A percentile compares a stretch with the other conserved stretches of the same genome.
phyloP scores from a whole-genome alignment of 805 yeast species.

The Candida gorgasii region DNA sequence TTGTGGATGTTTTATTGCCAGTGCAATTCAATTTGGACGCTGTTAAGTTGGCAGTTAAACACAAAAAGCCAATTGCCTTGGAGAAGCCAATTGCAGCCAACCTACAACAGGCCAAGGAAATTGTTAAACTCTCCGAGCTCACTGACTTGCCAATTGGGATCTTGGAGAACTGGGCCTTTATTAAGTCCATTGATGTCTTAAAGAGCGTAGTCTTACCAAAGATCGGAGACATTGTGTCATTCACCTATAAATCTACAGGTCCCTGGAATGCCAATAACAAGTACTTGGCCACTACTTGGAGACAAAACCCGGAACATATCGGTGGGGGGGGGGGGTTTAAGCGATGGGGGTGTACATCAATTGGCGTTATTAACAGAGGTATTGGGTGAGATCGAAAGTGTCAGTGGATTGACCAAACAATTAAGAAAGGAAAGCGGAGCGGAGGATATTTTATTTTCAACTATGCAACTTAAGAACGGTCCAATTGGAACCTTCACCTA shows the following conservation, averaged over 20 bases:
- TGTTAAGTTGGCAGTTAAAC: constrained; percentile 66
- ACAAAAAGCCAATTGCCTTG: constrained; percentile 75
- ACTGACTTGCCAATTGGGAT: constrained; percentile 71
- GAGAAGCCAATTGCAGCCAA: constrained; percentile 95
- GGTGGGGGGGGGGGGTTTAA: constrained; percentile 91
- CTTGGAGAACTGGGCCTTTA: constrained; percentile 85
- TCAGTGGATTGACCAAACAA: constrained; percentile 78
- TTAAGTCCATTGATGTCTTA: constrained; percentile 56
- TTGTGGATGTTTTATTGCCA: constrained; percentile 87
- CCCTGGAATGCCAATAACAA: constrained; percentile 62
- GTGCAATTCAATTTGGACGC: constrained; percentile 74
- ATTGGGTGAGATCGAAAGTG: constrained; percentile 68
- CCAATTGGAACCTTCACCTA: constrained; percentile 83
- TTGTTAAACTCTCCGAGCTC: constrained; percentile 63
- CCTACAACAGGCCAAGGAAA: constrained; percentile 74
- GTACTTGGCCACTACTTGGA: constrained; percentile 77
- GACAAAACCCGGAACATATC: constrained; percentile 85
- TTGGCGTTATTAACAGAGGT: constrained; percentile 81
- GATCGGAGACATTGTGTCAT: constrained; percentile 73
- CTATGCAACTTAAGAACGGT: constrained; percentile 59
- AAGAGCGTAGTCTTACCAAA: constrained; percentile 55
- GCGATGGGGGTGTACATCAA: constrained; percentile 98
- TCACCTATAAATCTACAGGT: constrained; percentile 74
- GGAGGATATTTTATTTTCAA: constrained; percentile 77
- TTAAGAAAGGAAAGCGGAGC: constrained; percentile 75